Conservation (phyloP, 345 rosid genomes). For the Boechera divaricarpa region DNA sequence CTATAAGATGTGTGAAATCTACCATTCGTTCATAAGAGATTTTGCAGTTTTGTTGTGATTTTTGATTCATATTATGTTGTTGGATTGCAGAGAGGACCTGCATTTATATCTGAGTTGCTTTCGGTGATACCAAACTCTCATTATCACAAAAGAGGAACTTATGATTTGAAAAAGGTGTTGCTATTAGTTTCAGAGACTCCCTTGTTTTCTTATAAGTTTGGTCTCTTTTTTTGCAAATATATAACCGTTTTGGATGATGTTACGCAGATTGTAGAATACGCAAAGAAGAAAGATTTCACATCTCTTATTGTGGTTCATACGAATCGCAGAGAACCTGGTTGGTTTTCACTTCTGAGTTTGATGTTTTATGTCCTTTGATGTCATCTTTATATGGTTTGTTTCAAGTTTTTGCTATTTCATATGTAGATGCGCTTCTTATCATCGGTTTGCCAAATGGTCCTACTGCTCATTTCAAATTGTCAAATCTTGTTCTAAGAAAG, state of each 20-base stretch:
- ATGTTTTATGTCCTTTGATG: not conserved
- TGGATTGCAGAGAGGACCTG: slow-evolving; percentile 80
- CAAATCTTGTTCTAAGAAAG: slow-evolving; percentile 80
- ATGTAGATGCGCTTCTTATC: slow-evolving; percentile 78
- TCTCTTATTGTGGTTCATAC: slow-evolving; percentile 86
- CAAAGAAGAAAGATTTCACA: slow-evolving; percentile 75
- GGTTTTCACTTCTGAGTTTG: slow-evolving; percentile 28
- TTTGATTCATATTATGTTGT: not conserved
- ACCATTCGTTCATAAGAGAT: not conserved
- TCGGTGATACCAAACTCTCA: slow-evolving; percentile 85
- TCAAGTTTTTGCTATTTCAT: slow-evolving; percentile 12
- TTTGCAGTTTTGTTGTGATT: not conserved
- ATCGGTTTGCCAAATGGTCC: slow-evolving; percentile 93
- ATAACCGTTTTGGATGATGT: not conserved
- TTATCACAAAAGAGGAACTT: slow-evolving; percentile 84
- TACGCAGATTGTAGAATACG: slow-evolving; percentile 86
- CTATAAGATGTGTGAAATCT: not conserved
- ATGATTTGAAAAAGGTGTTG: slow-evolving; percentile 85
- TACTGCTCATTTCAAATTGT: slow-evolving; percentile 93
- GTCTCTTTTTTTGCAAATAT: not conserved
- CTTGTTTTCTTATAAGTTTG: not conserved
- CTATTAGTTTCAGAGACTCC: not conserved
- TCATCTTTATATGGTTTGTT: not conserved
- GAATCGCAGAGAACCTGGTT: slow-evolving; percentile 91
- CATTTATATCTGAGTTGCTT: slow-evolving; percentile 74